Percentiles rank a stretch among this genome's conserved stretches.
Conservation (phyloP, 2,329 filamentous ascomycete genomes). For the Torrubiella hemipterigena region DNA sequence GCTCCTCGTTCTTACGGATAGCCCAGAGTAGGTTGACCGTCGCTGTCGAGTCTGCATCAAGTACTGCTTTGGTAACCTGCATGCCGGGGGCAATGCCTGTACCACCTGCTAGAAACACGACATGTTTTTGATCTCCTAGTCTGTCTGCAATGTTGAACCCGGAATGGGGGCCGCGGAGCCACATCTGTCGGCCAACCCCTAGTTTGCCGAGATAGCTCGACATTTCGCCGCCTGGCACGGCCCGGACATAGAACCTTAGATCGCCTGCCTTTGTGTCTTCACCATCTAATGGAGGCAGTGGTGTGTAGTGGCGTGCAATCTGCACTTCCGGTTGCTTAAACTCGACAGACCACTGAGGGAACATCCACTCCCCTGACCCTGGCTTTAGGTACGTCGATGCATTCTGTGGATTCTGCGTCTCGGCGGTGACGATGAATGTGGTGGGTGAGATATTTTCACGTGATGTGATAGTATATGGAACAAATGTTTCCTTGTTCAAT, state of each 20-base stretch:
- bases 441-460: conserved; percentile 54
- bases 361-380: conserved; percentile 15
- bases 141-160: conserved; percentile 43
- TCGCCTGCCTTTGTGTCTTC: conserved; percentile 22
- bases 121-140: conserved; percentile 18
- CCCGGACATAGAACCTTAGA: conserved; percentile 67
- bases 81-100: conserved; percentile 87
- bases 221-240: conserved; percentile 70
- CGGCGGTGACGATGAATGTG: conserved; percentile 56
- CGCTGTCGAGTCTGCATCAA: conserved; percentile 21
- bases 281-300: conserved; percentile 47
- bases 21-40: conserved; percentile 73
- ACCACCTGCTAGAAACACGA: conserved; percentile 82
- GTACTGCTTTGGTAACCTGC: conserved; percentile 59
- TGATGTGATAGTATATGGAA: conserved; percentile 50
- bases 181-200: conserved; percentile 48
- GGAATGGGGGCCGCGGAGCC: conserved; percentile 66
- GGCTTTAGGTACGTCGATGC: conserved; percentile 15
- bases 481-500: conserved; percentile 50
- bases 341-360: conserved; percentile 77
- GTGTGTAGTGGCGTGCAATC: conserved; percentile 85
- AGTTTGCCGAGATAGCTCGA: conserved; percentile 67
- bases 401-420: conserved; percentile 22
- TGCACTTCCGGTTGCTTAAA: conserved; percentile 91
- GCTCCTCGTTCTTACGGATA: conserved; percentile 44